Evolutionary conservation across 495 filamentous ascomycete genomes (phyloP).

Genomic region (Sphaerosporella brunnea): DNA sequence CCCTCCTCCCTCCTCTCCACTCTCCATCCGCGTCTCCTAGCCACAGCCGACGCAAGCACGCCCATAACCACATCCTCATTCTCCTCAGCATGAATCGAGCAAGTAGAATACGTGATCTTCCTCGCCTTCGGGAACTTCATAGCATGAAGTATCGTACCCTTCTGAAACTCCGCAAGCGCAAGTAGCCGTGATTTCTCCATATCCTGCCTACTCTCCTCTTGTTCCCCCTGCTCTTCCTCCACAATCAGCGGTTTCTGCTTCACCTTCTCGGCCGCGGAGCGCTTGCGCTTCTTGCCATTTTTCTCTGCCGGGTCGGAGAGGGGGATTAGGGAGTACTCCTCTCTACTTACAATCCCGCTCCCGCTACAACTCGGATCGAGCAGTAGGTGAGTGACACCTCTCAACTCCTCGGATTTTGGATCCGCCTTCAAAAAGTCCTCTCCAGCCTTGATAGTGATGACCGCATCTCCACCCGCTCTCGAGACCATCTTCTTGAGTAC

Average conservation of each 20-base stretch:
- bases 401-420: conserved; percentile 37
- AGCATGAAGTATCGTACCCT: conserved; percentile 60
- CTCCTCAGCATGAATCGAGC: conserved; percentile 67
- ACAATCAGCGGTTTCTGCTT: conserved; percentile 11
- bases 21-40: conserved; percentile 53
- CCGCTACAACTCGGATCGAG: conserved; percentile 90
- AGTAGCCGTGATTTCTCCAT: conserved; percentile 43
- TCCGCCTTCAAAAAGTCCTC: conserved; percentile 65
- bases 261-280: conserved; percentile 21
- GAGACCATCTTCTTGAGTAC: conserved; percentile 69
- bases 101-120: conserved; percentile 79
- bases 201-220: conserved; percentile 30
- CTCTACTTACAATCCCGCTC: conserved; percentile 77
- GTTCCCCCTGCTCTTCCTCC: conserved; percentile 22
- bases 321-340: conserved; percentile 33
- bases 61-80: conserved; percentile 69
- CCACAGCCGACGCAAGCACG: conserved; percentile 47
- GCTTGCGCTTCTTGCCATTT: conserved; percentile 32
- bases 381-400: conserved; percentile 51
- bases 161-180: conserved; percentile 60
- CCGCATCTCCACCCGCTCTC: conserved; percentile 45
- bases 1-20: conserved; percentile 45
- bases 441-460: conserved; percentile 47
- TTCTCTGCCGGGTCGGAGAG: conserved; percentile 37
- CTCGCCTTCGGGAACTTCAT: conserved; percentile 61